Base-by-base conservation (phyloP, 495 filamentous ascomycete species). In the Lophiotrema nucula region DNA sequence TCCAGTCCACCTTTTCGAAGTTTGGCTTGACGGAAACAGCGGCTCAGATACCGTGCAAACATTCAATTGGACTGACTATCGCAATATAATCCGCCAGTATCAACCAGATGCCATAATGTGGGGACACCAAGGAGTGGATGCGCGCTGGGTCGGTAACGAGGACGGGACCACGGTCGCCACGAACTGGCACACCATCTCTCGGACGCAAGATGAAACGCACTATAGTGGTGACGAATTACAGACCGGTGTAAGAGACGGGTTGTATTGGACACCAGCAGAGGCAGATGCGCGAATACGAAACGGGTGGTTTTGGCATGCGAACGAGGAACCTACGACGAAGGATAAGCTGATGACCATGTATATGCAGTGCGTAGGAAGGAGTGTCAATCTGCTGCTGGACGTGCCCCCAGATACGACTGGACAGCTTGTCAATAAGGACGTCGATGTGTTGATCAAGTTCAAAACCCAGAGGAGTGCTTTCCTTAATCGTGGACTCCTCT, bases 181-280 rank as follows among this genome's bases (percentile, higher is more conserved):
- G 11, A 49, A 31, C 27, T 49, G 47, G 47, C 47, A 49, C 22
- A 49, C 47, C 13, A 49, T 49, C 24, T n/a, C 4, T n/a, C 22
- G 23, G 6, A 49, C 47, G 18, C 47, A 28, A 12, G 47, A 49
- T 27, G 12, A 35, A 3, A 16, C 47, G 3, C 47, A 10, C 15
- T 28, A 33, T 11, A 10, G 24, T 15, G 31, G 31, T 15, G 26
- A 21, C 18, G 24, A 10, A 27, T 16, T n/a, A 3, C 12, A 33
- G 24, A 49, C 13, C 3, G 24, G 25, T 11, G 47, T 49, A 18
- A 15, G 47, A n/a, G 47, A 49, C 19, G 47, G 47, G 25, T 11
- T 15, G 13, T 31, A 31, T 24, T 49, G 23, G 23, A 19, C 18
- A 3, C 47, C 47, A 3, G 47, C 47, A 21, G 47, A 49, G 47